A percentile compares a stretch with the other conserved stretches of the same genome.
phyloP scores from a whole-genome alignment of 805 yeast species.

The Pichia scutulata region DNA sequence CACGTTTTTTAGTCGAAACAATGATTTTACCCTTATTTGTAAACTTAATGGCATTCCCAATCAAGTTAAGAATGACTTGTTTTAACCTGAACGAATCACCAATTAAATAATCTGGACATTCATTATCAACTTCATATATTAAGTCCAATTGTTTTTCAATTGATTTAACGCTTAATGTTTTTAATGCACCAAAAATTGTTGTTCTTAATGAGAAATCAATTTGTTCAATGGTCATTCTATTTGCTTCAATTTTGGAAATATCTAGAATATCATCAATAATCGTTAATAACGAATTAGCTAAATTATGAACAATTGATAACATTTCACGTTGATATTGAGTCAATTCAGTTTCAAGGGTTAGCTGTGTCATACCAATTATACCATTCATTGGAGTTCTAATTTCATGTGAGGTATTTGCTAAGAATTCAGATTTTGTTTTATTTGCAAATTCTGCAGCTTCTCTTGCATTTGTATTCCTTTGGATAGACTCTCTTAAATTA shows the following conservation, averaged over 20 bases:
- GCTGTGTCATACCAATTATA: conserved; percentile 87
- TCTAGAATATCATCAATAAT: conserved; percentile 87
- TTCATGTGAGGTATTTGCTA: conserved; percentile 85
- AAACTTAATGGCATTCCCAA: conserved; percentile 86
- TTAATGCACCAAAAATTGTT: conserved; percentile 83
- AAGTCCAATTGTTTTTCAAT: conserved; percentile 78
- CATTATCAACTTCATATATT: conserved; percentile 73
- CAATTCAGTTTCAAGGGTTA: conserved; percentile 79
- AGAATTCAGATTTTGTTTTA: conserved; percentile 80
- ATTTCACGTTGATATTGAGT: conserved; percentile 90
- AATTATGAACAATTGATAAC: conserved; percentile 81
- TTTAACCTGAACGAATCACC: conserved; percentile 87
- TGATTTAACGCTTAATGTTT: conserved; percentile 83
- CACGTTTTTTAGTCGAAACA: conserved; percentile 45
- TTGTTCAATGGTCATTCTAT: conserved; percentile 87
- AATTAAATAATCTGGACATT: conserved; percentile 78
- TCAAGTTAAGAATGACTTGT: conserved; percentile 78
- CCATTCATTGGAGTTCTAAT: conserved; percentile 91
- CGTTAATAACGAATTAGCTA: conserved; percentile 77
- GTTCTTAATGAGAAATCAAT: conserved; percentile 82
- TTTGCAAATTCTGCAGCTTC: conserved; percentile 92
- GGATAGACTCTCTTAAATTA: conserved; percentile 80
- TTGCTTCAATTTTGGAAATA: conserved; percentile 90
- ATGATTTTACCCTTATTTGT: conserved; percentile 79
- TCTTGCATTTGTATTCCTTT: conserved; percentile 86